Evolutionary conservation across 441 rosid species (phyloP), one percentile per base, ranked within the genome.

Genomic region (Syzygium malaccense): DNA sequence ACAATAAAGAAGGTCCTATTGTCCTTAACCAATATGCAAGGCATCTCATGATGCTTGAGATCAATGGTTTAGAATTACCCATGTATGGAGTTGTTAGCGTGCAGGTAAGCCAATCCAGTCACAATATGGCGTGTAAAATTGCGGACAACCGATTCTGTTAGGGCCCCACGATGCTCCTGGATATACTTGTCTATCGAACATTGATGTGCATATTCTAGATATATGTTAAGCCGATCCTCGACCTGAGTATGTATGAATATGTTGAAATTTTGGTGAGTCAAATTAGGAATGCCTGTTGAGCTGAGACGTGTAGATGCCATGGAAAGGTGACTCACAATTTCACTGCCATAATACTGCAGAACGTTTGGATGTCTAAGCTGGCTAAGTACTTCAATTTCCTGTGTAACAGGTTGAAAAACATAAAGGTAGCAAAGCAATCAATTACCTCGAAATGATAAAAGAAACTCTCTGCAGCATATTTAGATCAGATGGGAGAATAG

Each of bases 311-410:
- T 28, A 14, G 37, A 33, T 45, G 33, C 41, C 20, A 33, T 15
- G 55, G 87, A 66, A 91, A 55, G 55, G 88, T 75, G 88, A 95
- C 99, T 95, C 88, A 98, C 99, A 90, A 92, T 95, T 92, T 96
- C 98, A 93, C 99, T 96, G 68, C 99, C 99, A 91, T 95, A 96
- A 91, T 98, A 98, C 92, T 96, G 99, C 92, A 98, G 99, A 88
- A 96, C 96, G 90, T 98, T 98, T 41, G 97, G 97, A 92, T 98
- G 99, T 91, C 96, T 95, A 88, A 98, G 93, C 54, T 94, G 95
- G 94, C 98, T 95, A 88, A 96, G 98, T 91, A 98, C 94, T 93
- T 93, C 95, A 83, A 98, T 98, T 90, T 98, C 99, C 99, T 97
- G 95, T 86, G 56, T 18, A 89, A 91, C 53, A 87, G 55, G 56